Percentiles rank a stretch among this genome's conserved stretches.
phyloP scores from a whole-genome alignment of 768 basidiomycete genomes.

The Boletus rex-veris region DNA sequence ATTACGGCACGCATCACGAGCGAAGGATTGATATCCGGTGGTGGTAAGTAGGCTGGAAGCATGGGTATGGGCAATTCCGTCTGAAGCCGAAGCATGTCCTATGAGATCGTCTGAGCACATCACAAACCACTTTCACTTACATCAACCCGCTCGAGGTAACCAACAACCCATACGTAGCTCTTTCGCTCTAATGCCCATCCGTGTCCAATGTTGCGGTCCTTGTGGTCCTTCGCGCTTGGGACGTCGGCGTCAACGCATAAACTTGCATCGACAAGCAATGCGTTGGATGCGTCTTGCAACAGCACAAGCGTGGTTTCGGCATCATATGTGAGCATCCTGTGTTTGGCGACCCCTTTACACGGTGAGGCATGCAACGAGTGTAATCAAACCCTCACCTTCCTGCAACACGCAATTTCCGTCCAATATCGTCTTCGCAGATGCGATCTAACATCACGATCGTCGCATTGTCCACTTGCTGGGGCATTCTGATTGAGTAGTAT shows the following conservation, averaged over 20 bases:
- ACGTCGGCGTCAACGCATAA: conserved; percentile 43
- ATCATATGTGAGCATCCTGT: conserved; percentile 59
- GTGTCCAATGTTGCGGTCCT: conserved; percentile 8
- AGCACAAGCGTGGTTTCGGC: conserved; percentile 42
- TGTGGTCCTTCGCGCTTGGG: conserved; percentile 8
- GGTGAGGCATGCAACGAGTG: conserved; percentile 14
- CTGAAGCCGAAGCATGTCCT: conserved; percentile 27
- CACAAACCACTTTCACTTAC: conserved; percentile 32
- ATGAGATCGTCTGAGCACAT: conserved; percentile 14
- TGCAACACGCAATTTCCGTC: conserved; percentile 55
- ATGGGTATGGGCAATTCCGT: conserved; percentile 39
- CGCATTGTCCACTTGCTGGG: conserved; percentile 48
- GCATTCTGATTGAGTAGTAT: conserved; percentile 33
- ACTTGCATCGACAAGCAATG: conserved; percentile 54
- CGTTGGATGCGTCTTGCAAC: conserved; percentile 48
- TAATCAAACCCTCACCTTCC: conserved; percentile 46
- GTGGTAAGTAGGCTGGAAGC: conserved; percentile 39
- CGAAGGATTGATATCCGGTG: conserved; percentile 40
- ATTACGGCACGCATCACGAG: conserved; percentile 55
- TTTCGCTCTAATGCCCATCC: conserved; percentile 55
- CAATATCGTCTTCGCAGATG: conserved; percentile 38
- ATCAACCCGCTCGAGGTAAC: conserved; percentile 50
- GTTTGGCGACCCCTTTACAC: conserved; percentile 6
- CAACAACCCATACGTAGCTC: conserved; percentile 50
- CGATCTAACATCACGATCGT: conserved; percentile 41